Evolutionary conservation across 768 basidiomycete species (phyloP), one percentile per base, ranked within the genome.

Genomic region (Boletus coccyginus): DNA sequence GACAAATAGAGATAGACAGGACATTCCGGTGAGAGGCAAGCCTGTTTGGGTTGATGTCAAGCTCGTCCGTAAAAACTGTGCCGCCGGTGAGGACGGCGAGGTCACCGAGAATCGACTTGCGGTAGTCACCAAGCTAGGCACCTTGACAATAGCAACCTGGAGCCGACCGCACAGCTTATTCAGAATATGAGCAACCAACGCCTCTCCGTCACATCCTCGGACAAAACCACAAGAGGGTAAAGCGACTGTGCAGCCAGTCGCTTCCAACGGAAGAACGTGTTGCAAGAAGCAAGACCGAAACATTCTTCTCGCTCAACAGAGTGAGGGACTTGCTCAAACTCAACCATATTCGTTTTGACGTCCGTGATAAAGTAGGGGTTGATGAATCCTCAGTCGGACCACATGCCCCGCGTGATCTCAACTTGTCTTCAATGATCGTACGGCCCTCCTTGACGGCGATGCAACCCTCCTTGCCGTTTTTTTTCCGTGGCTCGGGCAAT

Each of bases 401-500:
- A 87, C 96, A 98, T 98, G 74, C 96, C 96, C 77, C 98, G 96
- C 27, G 96, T 98, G 67, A 98, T 94, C 73, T 98, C 96, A 70
- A 97, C 75, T 97, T 93, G 69, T 98, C 96, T 66, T 97, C 94
- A n/a, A 7, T 50, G 62, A 95, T 97, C 7, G 96, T 98, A 65
- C 90, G 87, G 43, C 96, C 96, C 74, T 99, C 96, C 81, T 98
- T 99, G 73, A 99, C 95, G 48, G 96, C 98, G 79, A 99, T 98
- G 69, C 98, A 96, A 72, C 96, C 96, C 77, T 99, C 96, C 79
- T 96, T 97, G 71, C 96, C 96, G 58, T n/a, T 98, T 96, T 74
- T 97, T 97, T 77, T 98, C 96, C 96, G 98, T 98, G 2, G 96
- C 96, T 69, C 92, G 92, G 7, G 96, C 95, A 73, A 98, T 98